These are phyloP conservation scores for Ligustrum vulgare DNA, from an alignment of 257 asterid species.

Conservation along the genomic window DNA sequence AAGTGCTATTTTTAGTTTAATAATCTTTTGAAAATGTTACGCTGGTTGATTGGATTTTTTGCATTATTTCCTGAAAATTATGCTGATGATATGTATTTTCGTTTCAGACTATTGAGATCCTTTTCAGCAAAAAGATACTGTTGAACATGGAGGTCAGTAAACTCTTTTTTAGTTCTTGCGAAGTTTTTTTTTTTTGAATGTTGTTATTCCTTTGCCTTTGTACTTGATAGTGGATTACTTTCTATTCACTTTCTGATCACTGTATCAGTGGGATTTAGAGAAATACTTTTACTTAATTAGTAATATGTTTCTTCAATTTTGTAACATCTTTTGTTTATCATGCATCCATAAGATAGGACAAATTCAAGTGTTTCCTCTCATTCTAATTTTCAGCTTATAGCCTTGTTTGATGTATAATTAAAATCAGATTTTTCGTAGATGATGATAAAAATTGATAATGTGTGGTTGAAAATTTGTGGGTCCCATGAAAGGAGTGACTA, in stretches of 20 bases:
- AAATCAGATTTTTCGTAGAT: too few relatives aligned
- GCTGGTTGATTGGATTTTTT: not conserved
- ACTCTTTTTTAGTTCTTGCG: constrained; percentile 20
- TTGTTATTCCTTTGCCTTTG: not conserved
- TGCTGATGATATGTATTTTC: constrained; percentile 25
- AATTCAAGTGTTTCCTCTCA: not conserved
- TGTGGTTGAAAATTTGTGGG: too few relatives aligned
- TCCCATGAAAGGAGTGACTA: too few relatives aligned
- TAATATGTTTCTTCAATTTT: not conserved
- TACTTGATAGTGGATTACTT: not conserved
- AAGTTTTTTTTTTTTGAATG: not conserved
- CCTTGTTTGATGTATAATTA: too few relatives aligned
- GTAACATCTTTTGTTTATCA: not conserved
- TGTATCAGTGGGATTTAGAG: constrained; percentile 1
- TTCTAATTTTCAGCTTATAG: not conserved
- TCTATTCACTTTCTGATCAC: not conserved
- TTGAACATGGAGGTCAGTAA: constrained; percentile 81
- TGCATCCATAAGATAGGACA: not conserved
- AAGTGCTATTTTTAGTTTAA: not conserved
- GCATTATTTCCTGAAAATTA: not conserved
- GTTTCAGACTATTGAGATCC: constrained; percentile 88
- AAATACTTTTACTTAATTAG: not conserved
- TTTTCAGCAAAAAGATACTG: constrained; percentile 76
- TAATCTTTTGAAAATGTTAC: not conserved
- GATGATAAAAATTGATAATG: too few relatives aligned